Evolutionary conservation across 1,139 yeast genomes (phyloP).

Genomic region (Casaregolazyma lundiana): DNA sequence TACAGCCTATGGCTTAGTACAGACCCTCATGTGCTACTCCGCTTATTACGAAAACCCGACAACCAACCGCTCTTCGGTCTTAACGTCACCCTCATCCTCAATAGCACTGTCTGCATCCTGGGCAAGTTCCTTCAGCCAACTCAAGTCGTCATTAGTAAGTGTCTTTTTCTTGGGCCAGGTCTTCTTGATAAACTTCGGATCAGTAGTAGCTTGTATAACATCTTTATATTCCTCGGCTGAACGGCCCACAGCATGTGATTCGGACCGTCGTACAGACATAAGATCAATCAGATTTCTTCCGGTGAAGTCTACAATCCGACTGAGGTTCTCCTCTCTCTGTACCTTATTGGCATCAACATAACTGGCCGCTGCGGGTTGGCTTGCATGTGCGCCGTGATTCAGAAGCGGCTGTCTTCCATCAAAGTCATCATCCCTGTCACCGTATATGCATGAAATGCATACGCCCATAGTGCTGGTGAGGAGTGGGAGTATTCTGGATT

Average conservation of each 20-base stretch:
- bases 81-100: conserved; percentile 21
- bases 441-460: conserved; percentile 23
- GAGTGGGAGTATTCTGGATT: too few relatives aligned
- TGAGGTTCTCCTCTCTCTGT: conserved; percentile 21
- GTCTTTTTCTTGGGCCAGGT: conserved; percentile 10
- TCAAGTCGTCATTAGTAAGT: conserved; percentile 15
- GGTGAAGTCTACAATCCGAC: conserved; percentile 23
- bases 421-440: conserved; percentile 16
- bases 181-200: conserved; percentile 2
- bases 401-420: conserved; percentile 18
- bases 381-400: conserved; percentile 2
- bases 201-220: background rate
- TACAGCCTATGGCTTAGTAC: background rate
- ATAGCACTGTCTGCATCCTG: conserved; percentile 20
- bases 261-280: conserved; percentile 25
- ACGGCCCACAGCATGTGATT: conserved; percentile 19
- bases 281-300: conserved; percentile 27
- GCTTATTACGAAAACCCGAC: conserved; percentile 16
- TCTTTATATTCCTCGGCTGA: conserved; percentile 21
- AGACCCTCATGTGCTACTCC: background rate
- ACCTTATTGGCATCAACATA: conserved; percentile 14
- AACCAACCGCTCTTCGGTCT: conserved; percentile 21
- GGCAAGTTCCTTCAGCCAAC: conserved; percentile 23
- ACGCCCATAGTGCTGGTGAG: conserved; percentile 20
- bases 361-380: conserved; percentile 1